Evolutionary conservation across 169 alveolate genomes (phyloP).

Genomic region (Eimeria necatrix): DNA sequence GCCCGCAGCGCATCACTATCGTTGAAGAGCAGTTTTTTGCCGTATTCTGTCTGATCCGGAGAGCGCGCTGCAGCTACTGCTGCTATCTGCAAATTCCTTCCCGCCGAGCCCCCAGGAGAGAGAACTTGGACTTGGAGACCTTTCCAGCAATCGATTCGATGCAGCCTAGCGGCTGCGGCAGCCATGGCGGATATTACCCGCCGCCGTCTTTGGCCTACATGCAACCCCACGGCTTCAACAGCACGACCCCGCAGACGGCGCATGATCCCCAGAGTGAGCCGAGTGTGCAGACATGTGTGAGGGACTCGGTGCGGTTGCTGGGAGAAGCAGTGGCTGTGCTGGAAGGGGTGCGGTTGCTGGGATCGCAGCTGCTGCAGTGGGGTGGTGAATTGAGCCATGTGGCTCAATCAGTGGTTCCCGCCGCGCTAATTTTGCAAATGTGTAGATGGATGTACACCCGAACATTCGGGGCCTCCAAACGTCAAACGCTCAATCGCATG

Average conservation of each 20-base stretch:
- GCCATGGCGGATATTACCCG: not conserved
- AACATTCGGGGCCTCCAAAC: conserved; percentile 7
- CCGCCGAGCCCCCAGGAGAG: no score
- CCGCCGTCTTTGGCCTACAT: not conserved
- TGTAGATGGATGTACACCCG: conserved; percentile 15
- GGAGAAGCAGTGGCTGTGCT: conserved; percentile 73
- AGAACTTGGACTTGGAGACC: no score
- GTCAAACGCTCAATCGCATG: conserved; percentile 14
- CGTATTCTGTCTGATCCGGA: no score
- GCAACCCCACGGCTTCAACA: not conserved
- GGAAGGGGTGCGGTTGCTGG: conserved; percentile 56
- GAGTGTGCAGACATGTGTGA: conserved; percentile 25
- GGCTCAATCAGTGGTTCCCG: conserved; percentile 5
- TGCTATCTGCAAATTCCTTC: no score
- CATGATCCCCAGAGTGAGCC: not conserved
- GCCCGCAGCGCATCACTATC: no score
- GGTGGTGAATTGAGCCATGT: conserved; percentile 48
- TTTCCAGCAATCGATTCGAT: no score
- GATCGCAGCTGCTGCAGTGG: conserved; percentile 69
- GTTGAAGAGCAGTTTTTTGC: no score
- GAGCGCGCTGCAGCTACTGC: no score
- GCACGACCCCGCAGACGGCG: not conserved
- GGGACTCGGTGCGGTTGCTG: conserved; percentile 34
- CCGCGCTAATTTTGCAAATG: not conserved
- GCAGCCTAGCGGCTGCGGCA: conserved; percentile 4